A percentile compares a stretch with the other conserved stretches of the same genome.
Conservation (phyloP, 2,329 filamentous ascomycete genomes). For the Zymoseptoria passerinii region DNA sequence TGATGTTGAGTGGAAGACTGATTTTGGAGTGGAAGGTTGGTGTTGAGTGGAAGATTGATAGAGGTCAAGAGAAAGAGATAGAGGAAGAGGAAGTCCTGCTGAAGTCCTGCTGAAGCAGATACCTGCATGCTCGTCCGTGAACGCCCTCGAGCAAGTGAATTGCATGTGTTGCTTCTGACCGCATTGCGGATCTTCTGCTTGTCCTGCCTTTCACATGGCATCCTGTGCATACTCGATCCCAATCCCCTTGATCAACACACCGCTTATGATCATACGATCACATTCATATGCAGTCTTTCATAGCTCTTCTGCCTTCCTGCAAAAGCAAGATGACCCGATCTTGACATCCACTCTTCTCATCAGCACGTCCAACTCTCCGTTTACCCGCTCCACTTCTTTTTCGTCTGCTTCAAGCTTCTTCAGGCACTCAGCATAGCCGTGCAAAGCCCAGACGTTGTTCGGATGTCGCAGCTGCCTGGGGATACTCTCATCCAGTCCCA, state of each 20-base stretch:
- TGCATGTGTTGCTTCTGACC: neutral
- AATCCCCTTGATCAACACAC: neutral
- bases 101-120: neutral
- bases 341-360: slow-evolving; percentile 52
- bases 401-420: slow-evolving; percentile 33
- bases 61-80: neutral
- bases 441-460: slow-evolving; percentile 67
- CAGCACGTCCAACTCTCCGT: slow-evolving; percentile 45
- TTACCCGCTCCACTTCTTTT: slow-evolving; percentile 42
- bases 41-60: neutral
- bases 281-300: neutral
- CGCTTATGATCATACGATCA: neutral
- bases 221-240: neutral
- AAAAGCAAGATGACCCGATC: slow-evolving; percentile 53
- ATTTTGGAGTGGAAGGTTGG: neutral
- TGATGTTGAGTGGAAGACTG: neutral
- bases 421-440: slow-evolving; percentile 67
- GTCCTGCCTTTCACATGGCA: neutral
- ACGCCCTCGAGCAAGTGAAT: neutral
- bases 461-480: slow-evolving; percentile 59
- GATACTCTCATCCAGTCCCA: slow-evolving; percentile 42
- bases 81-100: neutral
- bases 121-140: neutral
- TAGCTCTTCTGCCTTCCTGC: slow-evolving; percentile 25
- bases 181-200: neutral